Evolutionary conservation across 371 early-diverging fungal species (phyloP), one percentile per base, ranked within the genome.

Genomic region (Mucor velutinosus): DNA sequence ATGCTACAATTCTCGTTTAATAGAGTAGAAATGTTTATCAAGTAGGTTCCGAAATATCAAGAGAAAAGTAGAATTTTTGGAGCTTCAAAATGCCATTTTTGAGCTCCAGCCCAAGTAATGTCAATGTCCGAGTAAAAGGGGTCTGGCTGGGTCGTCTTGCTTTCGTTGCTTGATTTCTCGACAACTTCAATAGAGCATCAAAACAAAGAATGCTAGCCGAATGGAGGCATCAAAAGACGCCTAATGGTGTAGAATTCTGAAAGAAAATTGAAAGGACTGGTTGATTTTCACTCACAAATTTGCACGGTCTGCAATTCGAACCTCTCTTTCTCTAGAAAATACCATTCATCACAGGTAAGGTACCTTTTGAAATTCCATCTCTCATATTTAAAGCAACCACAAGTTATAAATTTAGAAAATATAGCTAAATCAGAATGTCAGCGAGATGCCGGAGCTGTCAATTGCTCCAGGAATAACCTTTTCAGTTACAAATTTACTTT

Each of bases 401-500:
- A 33, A 33, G 17, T 14, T 17, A 41, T 41, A 41, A 17, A 41
- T 41, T 41, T 41, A 41, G 41, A 41, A 14, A 41, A 41, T 41
- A 41, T 41, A 17, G 41, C 41, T 41, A 41, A 41, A 41, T 41
- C 41, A 30, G 11, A 39, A 39, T 39, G 39, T 11, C 14, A 47
- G 41, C 37, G 37, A 47, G 19, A 47, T n/a, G 19, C 21, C 47
- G 47, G 47, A 47, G 47, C 47, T 47, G 47, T 47, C 47, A 47
- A 47, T 19, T 47, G 10, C 37, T 35, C 37, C 8, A 21, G 4
- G 41, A 29, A 55, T 55, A 11, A 55, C 55, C 55, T 55, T 55
- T 55, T 55, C 30, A 55, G 55, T 17, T 55, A 55, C 27, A 25
- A 29, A 55, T 41, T 60, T 41, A 39, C 60, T 60, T 61, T 61